Conservation (phyloP, 495 filamentous ascomycete species). For the Hypoxylon fuscum region DNA sequence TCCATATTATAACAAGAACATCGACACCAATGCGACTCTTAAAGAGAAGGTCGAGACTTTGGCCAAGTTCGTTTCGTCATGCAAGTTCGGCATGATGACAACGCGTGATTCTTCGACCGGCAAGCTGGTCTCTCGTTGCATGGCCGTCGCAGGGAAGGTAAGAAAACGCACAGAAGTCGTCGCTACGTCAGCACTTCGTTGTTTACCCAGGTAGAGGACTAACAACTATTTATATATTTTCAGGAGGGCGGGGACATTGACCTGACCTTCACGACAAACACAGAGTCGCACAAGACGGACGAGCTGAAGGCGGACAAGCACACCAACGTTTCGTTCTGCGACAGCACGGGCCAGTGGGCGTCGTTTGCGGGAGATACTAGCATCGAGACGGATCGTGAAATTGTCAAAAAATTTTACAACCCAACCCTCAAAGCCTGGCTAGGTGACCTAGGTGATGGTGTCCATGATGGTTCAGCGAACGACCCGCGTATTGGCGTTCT, state of each 20-base stretch:
- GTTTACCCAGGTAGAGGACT: background rate
- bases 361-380: slow-evolving; percentile 77
- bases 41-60: slow-evolving; percentile 85
- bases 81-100: slow-evolving; percentile 84
- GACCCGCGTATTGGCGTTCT: slow-evolving; percentile 84
- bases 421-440: slow-evolving; percentile 84
- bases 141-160: slow-evolving; percentile 90
- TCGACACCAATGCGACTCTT: slow-evolving; percentile 66
- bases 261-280: slow-evolving; percentile 93
- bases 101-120: slow-evolving; percentile 66
- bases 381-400: slow-evolving; percentile 72
- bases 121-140: slow-evolving; percentile 80
- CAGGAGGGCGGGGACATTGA: slow-evolving; percentile 83
- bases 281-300: slow-evolving; percentile 89
- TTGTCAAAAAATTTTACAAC: slow-evolving; percentile 81
- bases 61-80: slow-evolving; percentile 67
- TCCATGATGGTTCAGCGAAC: slow-evolving; percentile 80
- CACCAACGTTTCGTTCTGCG: slow-evolving; percentile 88
- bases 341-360: slow-evolving; percentile 75
- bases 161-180: slow-evolving; percentile 14
- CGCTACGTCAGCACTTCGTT: no score
- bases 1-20: slow-evolving; percentile 82
- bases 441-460: slow-evolving; percentile 88
- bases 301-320: slow-evolving; percentile 79
- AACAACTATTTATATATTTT: slow-evolving; percentile 1